Base-by-base conservation (phyloP, 2,329 filamentous ascomycete genomes). In the Colletotrichum godetiae region DNA sequence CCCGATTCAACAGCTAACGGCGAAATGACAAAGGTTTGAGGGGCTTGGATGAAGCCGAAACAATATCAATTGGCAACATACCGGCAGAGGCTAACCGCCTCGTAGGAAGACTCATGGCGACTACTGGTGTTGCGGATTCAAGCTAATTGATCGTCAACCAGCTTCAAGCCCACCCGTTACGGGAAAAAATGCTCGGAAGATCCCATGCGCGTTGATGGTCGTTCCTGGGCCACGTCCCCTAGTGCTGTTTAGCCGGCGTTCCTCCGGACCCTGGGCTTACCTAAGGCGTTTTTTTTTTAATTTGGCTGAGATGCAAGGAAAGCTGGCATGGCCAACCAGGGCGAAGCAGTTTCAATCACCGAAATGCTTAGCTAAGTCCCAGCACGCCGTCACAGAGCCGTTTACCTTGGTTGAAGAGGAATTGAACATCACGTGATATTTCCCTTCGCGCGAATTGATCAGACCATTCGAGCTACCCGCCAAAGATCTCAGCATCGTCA, bases 21-120 rank as follows among this genome's bases (percentile, higher is more conserved):
- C 8, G 19, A 46, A n/a, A 19, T 6, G 3, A 52, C 22, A 5
- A 29, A 10, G 12, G 4, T n/a, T 62, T 49, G 4, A 1, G 3
- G 13, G 6, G 4, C 4, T 5, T 11, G 15, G 46, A 33, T 10
- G 7, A 55, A 15, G 8, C 37, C 35, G 19, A 58, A 46, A 19
- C 8, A 46, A n/a, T n/a, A 19, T 46, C 15, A 46, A 46, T 46
- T 46, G 7, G 3, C 15, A 57, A 72, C 68, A 19, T 73, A 77
- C 76, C 75, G 22, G 75, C 71, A 29, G 67, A 68, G 52, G 58
- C 75, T 64, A 77, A 35, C 67, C 76, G 72, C 72, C 76, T 75
- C 46, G 73, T 62, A 15, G 76, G 76, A n/a, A 76, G 68, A 55
- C 75, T 77, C 76, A 77, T 77, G 64, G 59, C 69, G 69, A 37